Base-by-base conservation (phyloP, 805 yeast genomes). In the Myxozyma nipponensis region DNA sequence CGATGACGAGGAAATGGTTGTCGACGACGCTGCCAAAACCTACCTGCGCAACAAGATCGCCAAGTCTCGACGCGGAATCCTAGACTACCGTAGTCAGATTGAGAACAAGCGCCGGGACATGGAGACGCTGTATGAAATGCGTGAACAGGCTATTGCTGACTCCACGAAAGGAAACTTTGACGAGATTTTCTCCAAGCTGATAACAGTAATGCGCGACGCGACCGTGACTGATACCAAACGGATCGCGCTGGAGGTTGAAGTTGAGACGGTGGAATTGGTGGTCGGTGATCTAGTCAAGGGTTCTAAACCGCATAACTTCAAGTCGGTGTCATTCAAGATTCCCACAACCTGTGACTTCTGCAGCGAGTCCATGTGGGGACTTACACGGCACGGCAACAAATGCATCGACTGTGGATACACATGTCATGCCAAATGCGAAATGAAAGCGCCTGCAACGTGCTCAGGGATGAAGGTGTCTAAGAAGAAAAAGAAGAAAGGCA, bases 201-300 rank as follows among this genome's bases (percentile, higher is more conserved):
- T 85, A 34, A 60, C 68, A 10, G 64, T 77, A 1, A 71, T 90
- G 49, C 76, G 82, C 46, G 75, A 75, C 42, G 87, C 88, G 59
- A 77, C 90, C 52, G 69, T 75, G 40, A 82, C 83, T 54, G 98
- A 93, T 64, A 82, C 86, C 3, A 68, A 69, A 26, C 77, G 95
- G 53, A 83, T 93, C 21, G 74, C 75, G 37, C 77, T 83, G 10
- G 95, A 89, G 63, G 98, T 90, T 18, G 91, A 85, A 61, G 82
- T 91, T 45, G 97, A 91, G 66, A 82, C 93, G 24, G 88, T 93
- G 59, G 93, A 87, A 66, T 79, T 83, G 52, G 88, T 84, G 45
- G 89, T 93, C 0, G 86, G 84, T 1, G 72, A 83, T 10, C 71
- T 84, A 50, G 77, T 77, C 36, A 77, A 74, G 39, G 73, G 76